Conservation (phyloP, 2,329 filamentous ascomycete genomes). For the Trichoderma hamatum region DNA sequence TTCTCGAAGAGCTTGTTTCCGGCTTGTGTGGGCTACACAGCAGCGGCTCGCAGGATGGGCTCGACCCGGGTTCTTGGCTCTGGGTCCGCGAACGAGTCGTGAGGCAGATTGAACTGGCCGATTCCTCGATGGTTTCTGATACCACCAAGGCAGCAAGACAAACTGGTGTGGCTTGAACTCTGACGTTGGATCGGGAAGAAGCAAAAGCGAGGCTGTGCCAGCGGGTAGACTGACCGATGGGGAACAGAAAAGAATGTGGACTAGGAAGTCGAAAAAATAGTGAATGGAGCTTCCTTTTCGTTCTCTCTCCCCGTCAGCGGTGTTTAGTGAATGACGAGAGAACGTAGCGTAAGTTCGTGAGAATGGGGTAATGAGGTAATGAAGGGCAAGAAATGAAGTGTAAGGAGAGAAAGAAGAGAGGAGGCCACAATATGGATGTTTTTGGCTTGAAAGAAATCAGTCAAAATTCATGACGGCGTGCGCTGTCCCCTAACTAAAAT, state of each 20-base stretch:
- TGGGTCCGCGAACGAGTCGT: background rate
- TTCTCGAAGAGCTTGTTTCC: constrained; percentile 3
- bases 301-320: background rate
- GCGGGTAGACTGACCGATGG: background rate
- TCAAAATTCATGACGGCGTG: background rate
- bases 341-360: background rate
- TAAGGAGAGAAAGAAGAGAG: background rate
- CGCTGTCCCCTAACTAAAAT: background rate
- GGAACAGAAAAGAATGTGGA: background rate
- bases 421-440: background rate
- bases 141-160: constrained; percentile 6
- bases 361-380: background rate
- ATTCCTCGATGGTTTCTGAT: background rate
- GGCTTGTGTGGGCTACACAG: background rate
- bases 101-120: background rate
- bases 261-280: background rate
- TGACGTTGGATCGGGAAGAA: constrained; percentile 4
- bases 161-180: background rate
- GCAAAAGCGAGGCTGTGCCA: constrained; percentile 18
- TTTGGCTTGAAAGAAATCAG: background rate
- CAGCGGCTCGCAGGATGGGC: background rate
- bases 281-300: background rate
- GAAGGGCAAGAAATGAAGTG: background rate
- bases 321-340: constrained; percentile 4
- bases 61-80: constrained; percentile 2